Percentiles rank a stretch among this genome's conserved stretches.
phyloP scores from a whole-genome alignment of 2,329 filamentous ascomycete genomes.

The Achaetomium macrosporum region DNA sequence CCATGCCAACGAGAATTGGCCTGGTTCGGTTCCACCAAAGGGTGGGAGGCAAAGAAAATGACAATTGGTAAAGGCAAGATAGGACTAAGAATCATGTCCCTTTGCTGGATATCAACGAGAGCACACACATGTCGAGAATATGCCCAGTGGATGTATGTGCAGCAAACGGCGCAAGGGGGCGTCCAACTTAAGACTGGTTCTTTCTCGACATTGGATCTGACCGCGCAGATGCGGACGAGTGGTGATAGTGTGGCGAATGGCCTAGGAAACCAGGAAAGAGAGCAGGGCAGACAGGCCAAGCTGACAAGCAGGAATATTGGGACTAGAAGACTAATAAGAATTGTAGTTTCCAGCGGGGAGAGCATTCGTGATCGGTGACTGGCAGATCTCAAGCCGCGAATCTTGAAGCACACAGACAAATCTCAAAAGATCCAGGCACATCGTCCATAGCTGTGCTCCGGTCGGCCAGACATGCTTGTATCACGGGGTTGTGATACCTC shows the following conservation, averaged over 20 bases:
- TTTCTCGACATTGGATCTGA: not conserved
- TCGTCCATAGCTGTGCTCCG: constrained; percentile 1
- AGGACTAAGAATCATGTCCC: not conserved
- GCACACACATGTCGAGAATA: not conserved
- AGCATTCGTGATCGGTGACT: not conserved
- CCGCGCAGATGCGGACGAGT: not conserved
- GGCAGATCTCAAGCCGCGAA: constrained; percentile 6
- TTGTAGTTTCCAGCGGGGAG: not conserved
- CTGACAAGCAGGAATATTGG: not conserved
- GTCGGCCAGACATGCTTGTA: not conserved
- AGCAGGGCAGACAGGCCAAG: not conserved
- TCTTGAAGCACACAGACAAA: not conserved
- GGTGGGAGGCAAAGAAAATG: not conserved
- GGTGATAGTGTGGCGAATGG: not conserved
- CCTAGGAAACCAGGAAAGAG: not conserved
- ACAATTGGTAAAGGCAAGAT: not conserved
- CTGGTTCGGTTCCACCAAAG: not conserved
- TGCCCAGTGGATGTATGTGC: not conserved
- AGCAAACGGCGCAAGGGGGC: constrained; percentile 1
- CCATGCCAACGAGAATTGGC: not conserved
- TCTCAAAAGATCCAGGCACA: not conserved
- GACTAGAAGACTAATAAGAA: not conserved
- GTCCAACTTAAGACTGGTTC: not conserved
- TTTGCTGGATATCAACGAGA: constrained; percentile 2
- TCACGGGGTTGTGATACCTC: not conserved